Evolutionary conservation across 2,329 filamentous ascomycete species (phyloP), one percentile per base, ranked within the genome.

Genomic region (Trichoderma simmonsii): DNA sequence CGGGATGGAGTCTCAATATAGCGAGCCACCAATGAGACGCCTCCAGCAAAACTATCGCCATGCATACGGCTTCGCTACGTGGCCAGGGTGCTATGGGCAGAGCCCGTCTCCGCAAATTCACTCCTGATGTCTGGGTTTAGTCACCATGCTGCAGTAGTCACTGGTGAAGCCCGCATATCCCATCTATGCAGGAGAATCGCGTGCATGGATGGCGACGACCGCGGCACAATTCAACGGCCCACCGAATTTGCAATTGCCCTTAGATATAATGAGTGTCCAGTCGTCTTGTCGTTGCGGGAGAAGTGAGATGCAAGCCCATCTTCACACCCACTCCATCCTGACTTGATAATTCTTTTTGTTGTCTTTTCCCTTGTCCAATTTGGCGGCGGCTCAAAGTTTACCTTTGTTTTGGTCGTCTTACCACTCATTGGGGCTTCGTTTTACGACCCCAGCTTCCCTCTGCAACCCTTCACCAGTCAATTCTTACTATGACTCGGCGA

Each of bases 11-110:
- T 65, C 65, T 30, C 30, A 32, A 51, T 57, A 15, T 24, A 11
- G 26, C 9, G 9, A 0, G 54, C 51, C 56, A 36, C 71, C 71
- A 72, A 72, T 72, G 12, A 51, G 15, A 21, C 26, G 24, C 26
- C 51, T 70, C 71, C 71, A 70, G 24, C 71, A 72, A 61, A 61
- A 61, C 54, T 66, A 61, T 62, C 71, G 51, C 65, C 63, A 56
- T 72, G 71, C 71, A 72, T 15, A 54, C 56, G 6, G 48, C 62
- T 59, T 63, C 59, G 51, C 66, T 72, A 72, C 71, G 71, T 72
- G 71, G 71, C 71, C 59, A 62, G 71, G 71, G 71, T 60, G 63
- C 64, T 26, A 48, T 68, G 57, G 57, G 48, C 18, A 30, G 24
- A n/a, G 14, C 43, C 63, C 39, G 59, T 26, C 57, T 28, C 30